These are phyloP conservation scores for Fusarium tuaranense DNA, from an alignment of 2,329 filamentous ascomycete genomes.

Conservation along the genomic window DNA sequence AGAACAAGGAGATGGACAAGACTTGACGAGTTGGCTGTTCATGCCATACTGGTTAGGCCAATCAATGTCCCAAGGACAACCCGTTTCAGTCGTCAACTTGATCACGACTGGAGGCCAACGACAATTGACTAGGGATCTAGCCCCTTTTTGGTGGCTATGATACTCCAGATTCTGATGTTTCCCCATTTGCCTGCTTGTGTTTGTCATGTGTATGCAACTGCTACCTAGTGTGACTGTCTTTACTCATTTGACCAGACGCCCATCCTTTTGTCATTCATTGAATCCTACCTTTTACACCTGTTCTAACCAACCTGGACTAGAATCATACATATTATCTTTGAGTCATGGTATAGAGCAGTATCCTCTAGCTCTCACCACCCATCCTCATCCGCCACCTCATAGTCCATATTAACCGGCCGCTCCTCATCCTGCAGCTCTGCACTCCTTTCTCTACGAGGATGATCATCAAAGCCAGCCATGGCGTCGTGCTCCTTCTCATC, in stretches of 20 bases:
- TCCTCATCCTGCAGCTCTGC: slow-evolving; percentile 42
- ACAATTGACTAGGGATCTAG: slow-evolving; percentile 32
- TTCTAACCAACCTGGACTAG: not conserved
- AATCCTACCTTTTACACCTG: not conserved
- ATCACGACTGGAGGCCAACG: slow-evolving; percentile 5
- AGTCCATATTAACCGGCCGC: slow-evolving; percentile 61
- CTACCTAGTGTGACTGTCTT: not conserved
- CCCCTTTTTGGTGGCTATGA: slow-evolving; percentile 30
- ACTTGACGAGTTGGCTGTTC: slow-evolving; percentile 4
- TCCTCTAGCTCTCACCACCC: slow-evolving; percentile 53
- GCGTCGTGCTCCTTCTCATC: slow-evolving; percentile 41
- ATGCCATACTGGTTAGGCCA: not conserved
- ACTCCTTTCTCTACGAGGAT: slow-evolving; percentile 19
- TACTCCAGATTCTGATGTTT: slow-evolving; percentile 2
- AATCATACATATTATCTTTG: not conserved
- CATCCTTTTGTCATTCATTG: not conserved
- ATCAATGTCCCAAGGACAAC: not conserved
- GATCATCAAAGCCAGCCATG: slow-evolving; percentile 42
- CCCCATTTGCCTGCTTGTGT: not conserved
- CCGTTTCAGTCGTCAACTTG: slow-evolving; percentile 2
- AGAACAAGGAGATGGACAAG: slow-evolving; percentile 2
- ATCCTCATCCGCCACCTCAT: slow-evolving; percentile 65
- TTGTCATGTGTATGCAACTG: not conserved
- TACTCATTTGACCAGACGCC: not conserved
- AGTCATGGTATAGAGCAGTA: not conserved